These are phyloP conservation scores for Crassisporium funariophilum DNA, from an alignment of 768 basidiomycete genomes.

Conservation along the genomic window DNA sequence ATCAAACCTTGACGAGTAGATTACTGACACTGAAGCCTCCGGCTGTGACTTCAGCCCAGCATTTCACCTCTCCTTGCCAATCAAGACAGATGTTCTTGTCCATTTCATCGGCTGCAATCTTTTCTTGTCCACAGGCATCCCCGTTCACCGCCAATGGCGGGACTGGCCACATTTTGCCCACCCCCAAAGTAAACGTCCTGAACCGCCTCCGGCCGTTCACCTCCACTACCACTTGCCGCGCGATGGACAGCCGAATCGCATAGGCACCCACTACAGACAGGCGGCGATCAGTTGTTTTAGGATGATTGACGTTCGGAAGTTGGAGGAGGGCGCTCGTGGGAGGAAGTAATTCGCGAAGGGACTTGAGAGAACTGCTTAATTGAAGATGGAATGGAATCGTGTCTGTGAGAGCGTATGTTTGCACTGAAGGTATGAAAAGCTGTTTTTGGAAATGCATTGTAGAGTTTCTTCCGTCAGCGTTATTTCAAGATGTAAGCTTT, in stretches of 20 bases:
- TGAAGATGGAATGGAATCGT: slow-evolving; percentile 62
- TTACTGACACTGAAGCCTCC: slow-evolving; percentile 47
- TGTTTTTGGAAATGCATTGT: no score
- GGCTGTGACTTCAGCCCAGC: slow-evolving; percentile 37
- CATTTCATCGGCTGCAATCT: slow-evolving; percentile 4
- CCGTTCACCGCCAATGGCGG: slow-evolving; percentile 24
- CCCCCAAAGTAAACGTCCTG: slow-evolving; percentile 42
- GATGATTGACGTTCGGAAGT: slow-evolving; percentile 8
- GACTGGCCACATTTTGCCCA: slow-evolving; percentile 43
- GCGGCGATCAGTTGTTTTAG: not conserved
- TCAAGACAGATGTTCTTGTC: slow-evolving; percentile 41
- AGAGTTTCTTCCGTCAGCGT: no score
- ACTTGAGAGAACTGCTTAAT: slow-evolving; percentile 44
- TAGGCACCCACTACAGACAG: slow-evolving; percentile 3
- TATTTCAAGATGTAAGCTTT: not conserved
- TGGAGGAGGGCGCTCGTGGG: slow-evolving; percentile 23
- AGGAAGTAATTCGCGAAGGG: slow-evolving; percentile 46
- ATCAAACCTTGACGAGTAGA: slow-evolving; percentile 52
- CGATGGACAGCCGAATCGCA: slow-evolving; percentile 46
- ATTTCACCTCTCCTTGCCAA: slow-evolving; percentile 56
- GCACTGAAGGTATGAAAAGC: slow-evolving; percentile 47
- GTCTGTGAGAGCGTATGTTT: slow-evolving; percentile 49
- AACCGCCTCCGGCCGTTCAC: slow-evolving; percentile 39
- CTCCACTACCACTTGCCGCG: slow-evolving; percentile 47
- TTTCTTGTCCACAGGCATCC: not conserved